These are phyloP conservation scores for Pseudotsuga menziesii DNA, from an alignment of 75 land plant genomes.

Conservation along the genomic window DNA sequence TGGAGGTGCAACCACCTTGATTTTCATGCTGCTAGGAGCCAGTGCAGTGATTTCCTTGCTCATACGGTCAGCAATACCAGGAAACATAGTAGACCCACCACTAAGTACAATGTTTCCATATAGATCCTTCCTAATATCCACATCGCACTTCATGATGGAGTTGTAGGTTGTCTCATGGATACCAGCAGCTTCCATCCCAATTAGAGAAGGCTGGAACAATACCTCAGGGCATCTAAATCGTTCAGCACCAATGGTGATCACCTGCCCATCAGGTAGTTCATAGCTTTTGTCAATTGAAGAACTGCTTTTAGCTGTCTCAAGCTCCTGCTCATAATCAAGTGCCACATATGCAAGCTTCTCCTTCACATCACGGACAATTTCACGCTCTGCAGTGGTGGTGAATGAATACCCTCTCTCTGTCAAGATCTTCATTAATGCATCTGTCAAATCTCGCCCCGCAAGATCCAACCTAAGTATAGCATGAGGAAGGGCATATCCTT, in stretches of 20 bases:
- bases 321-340: constrained; percentile 47
- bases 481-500: constrained; percentile 56
- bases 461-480: constrained; percentile 55
- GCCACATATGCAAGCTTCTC: constrained; percentile 54
- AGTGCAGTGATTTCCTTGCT: constrained; percentile 68
- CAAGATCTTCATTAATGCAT: constrained; percentile 54
- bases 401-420: constrained; percentile 60
- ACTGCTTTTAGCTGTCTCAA: constrained; percentile 29
- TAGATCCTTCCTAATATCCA: constrained; percentile 47
- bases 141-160: constrained; percentile 54
- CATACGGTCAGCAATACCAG: constrained; percentile 68
- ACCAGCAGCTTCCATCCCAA: constrained; percentile 53
- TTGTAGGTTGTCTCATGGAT: constrained; percentile 52
- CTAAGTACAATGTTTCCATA: constrained; percentile 52
- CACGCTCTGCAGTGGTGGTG: constrained; percentile 58
- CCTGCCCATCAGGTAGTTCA: constrained; percentile 55
- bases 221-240: constrained; percentile 55
- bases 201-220: constrained; percentile 45
- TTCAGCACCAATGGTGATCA: constrained; percentile 50
- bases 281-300: constrained; percentile 51
- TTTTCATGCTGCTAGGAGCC: constrained; percentile 65
- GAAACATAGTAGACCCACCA: constrained; percentile 68
- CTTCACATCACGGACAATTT: constrained; percentile 49
- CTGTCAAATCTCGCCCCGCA: constrained; percentile 55
- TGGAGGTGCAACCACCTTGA: constrained; percentile 65